Conservation (phyloP, 179 eudicot species). For the Vitellaria paradoxa region DNA sequence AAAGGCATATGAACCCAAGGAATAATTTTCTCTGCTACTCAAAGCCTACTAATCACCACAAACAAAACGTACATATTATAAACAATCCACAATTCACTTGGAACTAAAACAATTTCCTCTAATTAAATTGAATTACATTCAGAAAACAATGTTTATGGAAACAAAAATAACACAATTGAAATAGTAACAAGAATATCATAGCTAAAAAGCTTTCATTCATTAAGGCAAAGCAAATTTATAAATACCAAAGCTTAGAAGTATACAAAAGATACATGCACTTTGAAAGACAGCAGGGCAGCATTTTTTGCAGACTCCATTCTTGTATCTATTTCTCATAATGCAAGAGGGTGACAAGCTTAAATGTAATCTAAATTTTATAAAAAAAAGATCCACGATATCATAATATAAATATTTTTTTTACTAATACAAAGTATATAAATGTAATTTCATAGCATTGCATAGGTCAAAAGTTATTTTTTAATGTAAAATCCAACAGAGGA, state of each 20-base stretch:
- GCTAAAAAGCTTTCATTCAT: not conserved
- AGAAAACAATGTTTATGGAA: not conserved
- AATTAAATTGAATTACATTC: not conserved
- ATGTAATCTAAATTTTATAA: no score
- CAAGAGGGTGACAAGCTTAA: not conserved
- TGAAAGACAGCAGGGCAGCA: not conserved
- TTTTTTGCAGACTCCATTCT: not conserved
- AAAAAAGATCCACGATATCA: no score
- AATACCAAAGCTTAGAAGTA: not conserved
- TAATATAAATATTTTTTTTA: no score
- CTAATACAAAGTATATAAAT: no score
- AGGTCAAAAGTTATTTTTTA: no score
- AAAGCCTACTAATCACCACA: constrained; percentile 69
- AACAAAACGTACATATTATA: constrained; percentile 25
- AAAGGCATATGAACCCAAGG: constrained; percentile 35
- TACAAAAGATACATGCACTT: not conserved
- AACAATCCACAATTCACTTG: not conserved
- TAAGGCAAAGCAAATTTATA: not conserved
- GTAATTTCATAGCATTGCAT: no score
- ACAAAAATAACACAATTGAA: not conserved
- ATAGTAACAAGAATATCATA: not conserved
- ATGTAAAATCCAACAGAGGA: no score
- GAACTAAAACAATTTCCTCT: not conserved
- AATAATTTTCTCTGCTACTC: constrained; percentile 45
- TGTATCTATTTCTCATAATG: not conserved